Evolutionary conservation across 2,329 filamentous ascomycete genomes (phyloP).

Genomic region (Trichoderma simmonsii): DNA sequence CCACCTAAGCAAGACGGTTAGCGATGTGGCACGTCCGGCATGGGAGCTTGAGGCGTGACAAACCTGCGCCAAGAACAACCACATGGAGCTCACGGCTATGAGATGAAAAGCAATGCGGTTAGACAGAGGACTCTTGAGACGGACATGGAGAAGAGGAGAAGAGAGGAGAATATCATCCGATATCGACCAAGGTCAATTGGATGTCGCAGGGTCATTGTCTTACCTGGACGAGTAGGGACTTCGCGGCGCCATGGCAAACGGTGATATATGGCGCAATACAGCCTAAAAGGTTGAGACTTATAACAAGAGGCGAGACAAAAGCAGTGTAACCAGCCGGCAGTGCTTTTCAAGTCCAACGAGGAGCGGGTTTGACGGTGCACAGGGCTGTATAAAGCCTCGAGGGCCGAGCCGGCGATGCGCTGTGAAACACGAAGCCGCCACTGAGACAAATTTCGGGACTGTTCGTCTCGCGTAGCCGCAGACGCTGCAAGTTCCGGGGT

Average conservation of each 20-base stretch:
- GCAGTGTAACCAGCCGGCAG: background rate
- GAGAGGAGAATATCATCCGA: background rate
- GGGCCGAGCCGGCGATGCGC: constrained; percentile 4
- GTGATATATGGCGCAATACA: constrained; percentile 10
- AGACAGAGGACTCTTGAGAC: background rate
- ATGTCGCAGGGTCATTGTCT: background rate
- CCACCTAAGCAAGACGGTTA: constrained; percentile 66
- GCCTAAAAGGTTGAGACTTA: background rate
- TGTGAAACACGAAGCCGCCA: constrained; percentile 4
- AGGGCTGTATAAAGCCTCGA: background rate
- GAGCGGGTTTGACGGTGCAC: background rate
- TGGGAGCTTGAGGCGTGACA: constrained; percentile 28
- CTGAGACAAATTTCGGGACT: constrained; percentile 8
- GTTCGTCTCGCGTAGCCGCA: constrained; percentile 13
- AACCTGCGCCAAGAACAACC: constrained; percentile 77
- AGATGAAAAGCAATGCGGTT: background rate
- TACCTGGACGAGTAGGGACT: constrained; percentile 30
- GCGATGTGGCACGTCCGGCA: constrained; percentile 24
- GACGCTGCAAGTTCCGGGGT: constrained; percentile 7
- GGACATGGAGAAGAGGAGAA: background rate
- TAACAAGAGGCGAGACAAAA: background rate
- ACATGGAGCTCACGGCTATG: constrained; percentile 74
- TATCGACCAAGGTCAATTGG: background rate
- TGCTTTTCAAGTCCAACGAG: background rate
- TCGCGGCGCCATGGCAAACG: constrained; percentile 28